Evolutionary conservation across 2,329 filamentous ascomycete genomes (phyloP), one percentile per base, ranked within the genome.

Genomic region (Penicillium sclerotiorum): DNA sequence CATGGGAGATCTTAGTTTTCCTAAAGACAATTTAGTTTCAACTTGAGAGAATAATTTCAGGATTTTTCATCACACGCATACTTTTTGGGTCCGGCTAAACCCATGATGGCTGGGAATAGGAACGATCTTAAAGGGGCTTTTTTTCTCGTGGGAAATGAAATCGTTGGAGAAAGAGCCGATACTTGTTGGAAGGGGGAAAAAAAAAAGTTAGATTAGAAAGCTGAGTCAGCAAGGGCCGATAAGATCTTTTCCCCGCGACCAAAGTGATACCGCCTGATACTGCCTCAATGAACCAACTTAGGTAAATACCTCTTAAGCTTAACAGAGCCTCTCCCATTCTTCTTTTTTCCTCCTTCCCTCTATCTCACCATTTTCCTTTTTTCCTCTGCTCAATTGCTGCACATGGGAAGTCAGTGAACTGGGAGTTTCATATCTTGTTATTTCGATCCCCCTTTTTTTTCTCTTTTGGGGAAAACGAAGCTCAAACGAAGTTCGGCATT

Each of bases 1-100:
- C 94, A 68, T 88, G 81, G 59, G 87, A 88, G 66, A 97, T 85
- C 75, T 93, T 95, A 40, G 79, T 79, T 61, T 75, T 78, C 62
- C 81, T 84, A 60, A 18, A 58, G 52, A 37, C 48, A 5, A n/a
- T 44, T 50, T 35, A 56, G 35, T 22, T n/a, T n/a, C n/a, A n/a
- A n/a, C n/a, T n/a, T n/a, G n/a, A n/a, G n/a, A n/a, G n/a, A n/a
- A n/a, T n/a, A n/a, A n/a, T n/a, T n/a, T n/a, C n/a, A n/a, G n/a
- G n/a, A n/a, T n/a, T n/a, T n/a, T n/a, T n/a, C n/a, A n/a, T n/a
- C n/a, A n/a, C n/a, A n/a, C 13, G 33, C 73, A 68, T 77, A 88
- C 86, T 85, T 87, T 67, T 84, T 84, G 49, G 82, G 81, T 39
- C 75, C 86, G 56, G 85, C 80, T 67, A 89, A 82, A 72, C 86